Evolutionary conservation across 352 stramenopile genomes (phyloP), one percentile per base, ranked within the genome.

Genomic region (Globisporangium irregulare): DNA sequence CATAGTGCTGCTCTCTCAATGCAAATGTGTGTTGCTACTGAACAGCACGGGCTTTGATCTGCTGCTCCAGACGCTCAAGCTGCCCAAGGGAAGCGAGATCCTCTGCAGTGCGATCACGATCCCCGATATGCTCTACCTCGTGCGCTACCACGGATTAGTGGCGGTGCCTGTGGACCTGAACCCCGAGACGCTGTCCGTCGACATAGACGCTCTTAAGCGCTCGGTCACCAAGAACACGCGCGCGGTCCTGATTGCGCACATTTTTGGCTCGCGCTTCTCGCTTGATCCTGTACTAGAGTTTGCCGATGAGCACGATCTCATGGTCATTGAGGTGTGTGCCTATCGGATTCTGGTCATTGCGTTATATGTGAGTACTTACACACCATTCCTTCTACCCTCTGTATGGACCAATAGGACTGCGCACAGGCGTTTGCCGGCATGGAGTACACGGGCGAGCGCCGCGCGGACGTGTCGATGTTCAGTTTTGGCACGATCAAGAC

Each of bases 401-500:
- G 38, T 18, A 46, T 12, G 12, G 4, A 18, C 38, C 38, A 46
- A 46, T 46, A 78, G 64, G 87, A 95, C 71, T 94, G 87, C 59
- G 87, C 87, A 4, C 85, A 95, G 58, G 83, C 83, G 2, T 95
- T 93, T 56, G 71, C 78, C 24, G 86, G 87, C 3, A 73, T 78
- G 48, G 68, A 73, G 67, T 94, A 91, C 69, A 91, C 74, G 43
- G 87, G 86, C 27, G 81, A 93, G 15, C 70, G 62, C 8, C 72
- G 74, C 22, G 84, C 72, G 1, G 87, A 94, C 62, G 84, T 93
- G 43, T 90, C 86, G 51, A 88, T 95, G 79, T 95, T 94, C 71
- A 95, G 87, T 70, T 95, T 95, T 78, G 87, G 87, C 27, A 92
- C 87, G 32, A 95, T 95, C 73, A 95, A 95, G 68, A 94, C 83